Base-by-base conservation (phyloP, 768 basidiomycete genomes). In the Hemileccinum rubropunctum region DNA sequence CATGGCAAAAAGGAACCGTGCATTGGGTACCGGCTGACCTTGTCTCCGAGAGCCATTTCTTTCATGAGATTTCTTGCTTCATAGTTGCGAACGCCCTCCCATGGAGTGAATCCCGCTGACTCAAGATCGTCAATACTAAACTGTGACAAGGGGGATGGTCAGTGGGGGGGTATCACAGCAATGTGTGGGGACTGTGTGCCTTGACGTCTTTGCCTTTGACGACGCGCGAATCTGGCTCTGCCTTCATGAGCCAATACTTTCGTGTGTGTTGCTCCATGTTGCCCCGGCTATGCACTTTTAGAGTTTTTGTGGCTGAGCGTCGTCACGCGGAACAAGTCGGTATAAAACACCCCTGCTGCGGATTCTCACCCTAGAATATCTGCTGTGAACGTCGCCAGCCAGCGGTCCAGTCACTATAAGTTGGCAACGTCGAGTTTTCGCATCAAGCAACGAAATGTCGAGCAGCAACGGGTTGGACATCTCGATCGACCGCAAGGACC, bases 111-210 rank as follows among this genome's bases (percentile, higher is more conserved):
- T 47, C 73, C 76, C 46, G 76, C 77, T 8, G 73, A 54, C 66
- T 92, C 90, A 62, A 93, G 90, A 65, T 93, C 91, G 53, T 91
- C 89, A 7, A 93, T 82, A 52, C 86, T 88, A 62, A 93, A 93
- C 88, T 91, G 58, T 49, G n/a, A 7, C 33, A 48, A 18, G 14
- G 50, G 23, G 50, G 38, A 38, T 32, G 4, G 21, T 52, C 26
- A 47, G 43, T 20, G 28, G 21, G 7, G 38, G 6, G 3, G 23
- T 6, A 23, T n/a, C 3, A 17, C 33, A 20, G 32, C 11, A 13
- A 27, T 14, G 15, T 14, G 32, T n/a, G 45, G 18, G 28, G 36
- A 47, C 68, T 20, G 11, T 13, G 40, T 56, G 75, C 90, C 77
- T 88, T 91, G 56, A 94, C 88, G 54, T 94, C 91, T 58, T 85